Base-by-base conservation (phyloP, 164 flowering plant species). In the Stephania cephalantha region DNA sequence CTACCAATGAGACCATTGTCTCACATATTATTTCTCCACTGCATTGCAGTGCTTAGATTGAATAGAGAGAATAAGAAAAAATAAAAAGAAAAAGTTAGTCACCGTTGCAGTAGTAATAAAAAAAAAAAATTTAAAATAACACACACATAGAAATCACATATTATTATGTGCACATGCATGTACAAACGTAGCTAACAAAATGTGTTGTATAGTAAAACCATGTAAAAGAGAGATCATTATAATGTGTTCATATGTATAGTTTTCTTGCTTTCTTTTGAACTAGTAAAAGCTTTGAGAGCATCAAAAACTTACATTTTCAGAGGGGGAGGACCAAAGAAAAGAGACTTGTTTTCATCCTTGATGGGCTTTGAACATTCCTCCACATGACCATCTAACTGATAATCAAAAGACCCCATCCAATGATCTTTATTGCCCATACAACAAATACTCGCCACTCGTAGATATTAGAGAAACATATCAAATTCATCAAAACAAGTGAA, bases 1-100 rank as follows among this genome's bases (percentile, higher is more conserved):
- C n/a, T n/a, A n/a, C n/a, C 68, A 61, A 76, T 68, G 84, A 10
- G 74, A 69, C 89, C 74, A 31, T 3, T 1, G 84, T 73, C 70
- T 78, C 87, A 78, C 71, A 78, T 79, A 79, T 83, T 84, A 86
- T 81, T 82, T 84, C 81, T 9, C 55, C 15, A 78, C 81, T 74
- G 83, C 82, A 73, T 75, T 83, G 83, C 83, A 85, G 79, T 31
- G 35, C 64, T 78, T 71, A 6, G 55, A 2, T 20, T 65, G 46
- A 35, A 7, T 17, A n/a, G 31, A 31, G 64, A 22, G 31, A 46
- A 71, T 17, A 68, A 15, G 7, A 55, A 65, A 9, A 12, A 46
- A 46, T 3, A 1, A 66, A 45, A 12, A 73, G 55, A 64, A 71
- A 69, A 73, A 64, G 74, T 13, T 17, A 31, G 35, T 31, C 35